Evolutionary conservation across 352 stramenopile genomes (phyloP).

Genomic region (Stramenopiles sp.): DNA sequence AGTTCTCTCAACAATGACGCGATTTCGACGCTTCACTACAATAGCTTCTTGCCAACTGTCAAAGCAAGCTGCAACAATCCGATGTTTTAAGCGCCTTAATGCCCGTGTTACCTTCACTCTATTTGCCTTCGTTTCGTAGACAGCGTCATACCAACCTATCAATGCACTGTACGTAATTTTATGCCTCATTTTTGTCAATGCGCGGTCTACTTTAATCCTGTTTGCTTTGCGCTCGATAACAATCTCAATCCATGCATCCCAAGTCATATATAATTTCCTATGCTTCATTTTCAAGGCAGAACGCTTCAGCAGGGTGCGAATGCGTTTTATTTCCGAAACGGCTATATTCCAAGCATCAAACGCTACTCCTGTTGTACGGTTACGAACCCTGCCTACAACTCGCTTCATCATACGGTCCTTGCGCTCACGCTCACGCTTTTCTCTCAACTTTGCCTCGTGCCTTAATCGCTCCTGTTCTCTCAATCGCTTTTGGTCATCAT

Average conservation of each 20-base stretch:
- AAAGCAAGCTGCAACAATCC: background rate
- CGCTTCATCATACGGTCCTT: background rate
- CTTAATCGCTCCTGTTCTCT: background rate
- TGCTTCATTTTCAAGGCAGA: constrained; percentile 1
- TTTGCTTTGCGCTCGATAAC: background rate
- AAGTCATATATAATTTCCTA: background rate
- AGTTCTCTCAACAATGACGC: background rate
- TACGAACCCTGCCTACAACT: background rate
- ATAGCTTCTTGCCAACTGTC: constrained; percentile 10
- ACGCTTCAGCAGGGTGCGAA: background rate
- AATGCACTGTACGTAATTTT: background rate
- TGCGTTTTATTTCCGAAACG: background rate
- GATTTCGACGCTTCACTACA: background rate
- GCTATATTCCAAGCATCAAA: background rate
- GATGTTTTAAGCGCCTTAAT: background rate
- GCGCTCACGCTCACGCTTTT: background rate
- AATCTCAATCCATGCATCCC: constrained; percentile 5
- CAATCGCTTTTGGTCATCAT: constrained; percentile 2
- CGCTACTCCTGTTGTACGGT: background rate
- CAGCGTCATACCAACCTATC: background rate
- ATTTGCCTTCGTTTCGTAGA: background rate
- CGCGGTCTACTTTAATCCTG: background rate
- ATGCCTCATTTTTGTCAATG: background rate
- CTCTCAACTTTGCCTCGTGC: background rate
- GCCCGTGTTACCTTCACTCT: background rate